These are phyloP conservation scores for Diplodia sapinea DNA, from an alignment of 2,329 filamentous ascomycete species.

Conservation along the genomic window DNA sequence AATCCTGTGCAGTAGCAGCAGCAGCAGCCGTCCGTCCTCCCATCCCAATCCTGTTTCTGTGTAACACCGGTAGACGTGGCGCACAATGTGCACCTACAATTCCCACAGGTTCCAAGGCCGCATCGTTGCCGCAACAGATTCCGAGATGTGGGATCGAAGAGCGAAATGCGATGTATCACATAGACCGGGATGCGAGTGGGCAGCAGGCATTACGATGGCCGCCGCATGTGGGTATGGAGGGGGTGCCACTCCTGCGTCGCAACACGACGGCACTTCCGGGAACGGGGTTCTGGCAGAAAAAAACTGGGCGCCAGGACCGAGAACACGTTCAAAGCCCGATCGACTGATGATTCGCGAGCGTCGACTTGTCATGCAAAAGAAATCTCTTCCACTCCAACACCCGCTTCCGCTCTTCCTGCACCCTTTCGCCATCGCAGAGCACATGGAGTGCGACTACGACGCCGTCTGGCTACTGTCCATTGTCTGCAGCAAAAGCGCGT, in stretches of 20 bases:
- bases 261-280: conserved; percentile 14
- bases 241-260: conserved; percentile 14
- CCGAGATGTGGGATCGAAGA: not conserved
- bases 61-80: conserved; percentile 22
- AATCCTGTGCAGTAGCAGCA: conserved; percentile 10
- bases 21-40: not conserved
- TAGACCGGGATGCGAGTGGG: conserved; percentile 11
- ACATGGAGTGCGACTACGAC: not conserved
- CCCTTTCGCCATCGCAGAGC: not conserved
- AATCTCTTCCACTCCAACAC: not conserved
- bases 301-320: not conserved
- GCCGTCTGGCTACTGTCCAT: not conserved
- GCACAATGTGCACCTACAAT: conserved; percentile 3
- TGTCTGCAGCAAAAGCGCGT: not conserved
- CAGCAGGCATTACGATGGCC: conserved; percentile 13
- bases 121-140: conserved; percentile 12
- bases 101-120: conserved; percentile 12
- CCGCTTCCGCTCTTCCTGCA: not conserved
- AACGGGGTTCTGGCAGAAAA: conserved; percentile 9
- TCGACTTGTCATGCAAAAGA: conserved; percentile 1
- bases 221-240: conserved; percentile 15
- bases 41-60: conserved; percentile 18
- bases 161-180: conserved; percentile 27
- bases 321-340: not conserved
- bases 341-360: conserved; percentile 1